Evolutionary conservation across 805 yeast genomes (phyloP).

Genomic region (Starmerella apis): DNA sequence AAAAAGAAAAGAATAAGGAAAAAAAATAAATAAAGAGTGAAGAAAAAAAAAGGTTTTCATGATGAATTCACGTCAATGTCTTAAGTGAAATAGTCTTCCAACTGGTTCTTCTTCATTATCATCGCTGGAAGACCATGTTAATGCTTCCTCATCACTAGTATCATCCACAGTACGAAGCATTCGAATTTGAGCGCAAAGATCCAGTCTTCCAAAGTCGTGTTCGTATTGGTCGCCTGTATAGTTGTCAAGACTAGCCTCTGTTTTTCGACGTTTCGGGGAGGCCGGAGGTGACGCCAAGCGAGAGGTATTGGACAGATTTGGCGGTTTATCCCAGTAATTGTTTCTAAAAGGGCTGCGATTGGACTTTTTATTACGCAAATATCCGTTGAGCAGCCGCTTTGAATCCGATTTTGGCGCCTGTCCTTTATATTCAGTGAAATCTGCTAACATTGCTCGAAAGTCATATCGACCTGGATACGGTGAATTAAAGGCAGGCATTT

Average conservation of each 20-base stretch:
- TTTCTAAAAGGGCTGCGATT: constrained; percentile 5
- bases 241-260: neutral
- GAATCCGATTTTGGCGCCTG: neutral
- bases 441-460: constrained; percentile 7
- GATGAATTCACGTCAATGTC: neutral
- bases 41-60: neutral
- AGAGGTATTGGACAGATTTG: neutral
- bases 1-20: no score
- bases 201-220: constrained; percentile 3
- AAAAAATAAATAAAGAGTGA: neutral
- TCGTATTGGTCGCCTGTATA: constrained; percentile 2
- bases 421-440: constrained; percentile 3
- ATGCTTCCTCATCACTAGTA: constrained; percentile 13
- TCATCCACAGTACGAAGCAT: constrained; percentile 4
- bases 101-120: constrained; percentile 8
- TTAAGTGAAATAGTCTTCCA: neutral
- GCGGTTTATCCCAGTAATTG: neutral
- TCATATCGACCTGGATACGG: constrained; percentile 1
- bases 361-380: neutral
- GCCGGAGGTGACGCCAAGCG: neutral
- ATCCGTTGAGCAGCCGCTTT: neutral
- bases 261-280: constrained; percentile 9
- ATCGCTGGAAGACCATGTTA: constrained; percentile 17
- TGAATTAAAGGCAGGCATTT: neutral
- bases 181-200: constrained; percentile 14